Evolutionary conservation across 176 grass and related monocot species (phyloP), one percentile per base, ranked within the genome.

Genomic region (Triticum turgidum): DNA sequence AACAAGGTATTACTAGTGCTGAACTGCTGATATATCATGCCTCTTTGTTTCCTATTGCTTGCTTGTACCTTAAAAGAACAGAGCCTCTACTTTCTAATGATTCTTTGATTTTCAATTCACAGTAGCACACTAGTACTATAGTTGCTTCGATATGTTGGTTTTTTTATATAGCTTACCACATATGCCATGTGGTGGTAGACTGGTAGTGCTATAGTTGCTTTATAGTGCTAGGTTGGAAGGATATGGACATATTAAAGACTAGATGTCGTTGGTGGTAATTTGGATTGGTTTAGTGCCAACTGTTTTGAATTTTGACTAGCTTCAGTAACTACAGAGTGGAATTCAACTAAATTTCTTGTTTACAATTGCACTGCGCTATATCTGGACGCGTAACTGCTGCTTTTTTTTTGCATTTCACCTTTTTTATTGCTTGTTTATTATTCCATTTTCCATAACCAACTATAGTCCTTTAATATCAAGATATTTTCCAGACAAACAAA

Each of bases 1-100:
- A 32, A 66, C 44, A 32, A 85, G 85, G 85, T 84, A 84, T 20
- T 24, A 84, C 18, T 5, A 52, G 49, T 52, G 49, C 14, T 70
- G 38, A 39, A 39, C 44, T 14, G 33, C 33, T 41, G 47, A 1
- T 38, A 66, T 61, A 24, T 25, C 45, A 47, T 7, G 9, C 10
- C n/a, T 14, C 3, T 11, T 1, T 49, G 38, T 47, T 29, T 34
- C 76, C 37, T 9, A 9, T 38, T 17, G 18, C 39, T 79, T 66
- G 56, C 32, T 5, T 73, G 39, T 76, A 20, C 9, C 35, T 59
- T 34, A 12, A 62, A 42, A 35, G 6, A 59, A 68, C 44, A 35
- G 25, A 9, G 18, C 15, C 10, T 38, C 7, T n/a, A 49, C 6
- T 8, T 63, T 73, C 2, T 86, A 22, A 79, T 11, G 39, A 61